Evolutionary conservation across 257 asterid species (phyloP), one percentile per base, ranked within the genome.

Genomic region (Fraxinus anomala): DNA sequence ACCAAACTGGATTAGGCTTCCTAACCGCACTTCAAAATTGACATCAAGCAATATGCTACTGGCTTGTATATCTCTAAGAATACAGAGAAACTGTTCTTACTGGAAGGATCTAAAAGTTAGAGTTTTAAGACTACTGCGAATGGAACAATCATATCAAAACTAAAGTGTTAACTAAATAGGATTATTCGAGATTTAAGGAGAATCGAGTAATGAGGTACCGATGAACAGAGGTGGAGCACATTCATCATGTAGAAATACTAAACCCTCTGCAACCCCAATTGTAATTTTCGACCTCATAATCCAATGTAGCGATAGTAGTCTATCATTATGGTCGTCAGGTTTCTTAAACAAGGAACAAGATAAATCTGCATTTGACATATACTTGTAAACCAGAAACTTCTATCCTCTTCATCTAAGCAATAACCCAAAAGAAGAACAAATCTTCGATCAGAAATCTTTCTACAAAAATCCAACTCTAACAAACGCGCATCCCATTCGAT

Each of bases 21-120:
- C 97, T 31, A 93, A 61, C 82, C 97, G 82, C 76, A 91, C 97
- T 82, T 93, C 97, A 73, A 85, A 93, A 83, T 88, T 93, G 75
- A 91, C 96, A 79, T 93, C 98, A 79, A 91, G 93, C 73, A 93
- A 93, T 83, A 93, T 87, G 89, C 96, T 91, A 80, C 93, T 93
- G 69, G 98, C 92, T 90, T 93, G 97, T 79, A 93, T 76, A 77
- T 93, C 94, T 87, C 98, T 91, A 79, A 67, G 80, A n/a, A 56
- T 59, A 70, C 24, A 3, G 3, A 26, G 21, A 49, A 49, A 12
- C 14, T 0, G 13, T 40, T 40, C 10, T 40, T 49, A 49, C 59
- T 49, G 0, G 5, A 16, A 16, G 13, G 54, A 9, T 10, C 17
- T 9, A 44, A 44, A 44, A 10, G 17, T 44, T 44, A 14, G 54